Conservation (phyloP, 2,329 filamentous ascomycete genomes). For the Ascochyta koolunga region DNA sequence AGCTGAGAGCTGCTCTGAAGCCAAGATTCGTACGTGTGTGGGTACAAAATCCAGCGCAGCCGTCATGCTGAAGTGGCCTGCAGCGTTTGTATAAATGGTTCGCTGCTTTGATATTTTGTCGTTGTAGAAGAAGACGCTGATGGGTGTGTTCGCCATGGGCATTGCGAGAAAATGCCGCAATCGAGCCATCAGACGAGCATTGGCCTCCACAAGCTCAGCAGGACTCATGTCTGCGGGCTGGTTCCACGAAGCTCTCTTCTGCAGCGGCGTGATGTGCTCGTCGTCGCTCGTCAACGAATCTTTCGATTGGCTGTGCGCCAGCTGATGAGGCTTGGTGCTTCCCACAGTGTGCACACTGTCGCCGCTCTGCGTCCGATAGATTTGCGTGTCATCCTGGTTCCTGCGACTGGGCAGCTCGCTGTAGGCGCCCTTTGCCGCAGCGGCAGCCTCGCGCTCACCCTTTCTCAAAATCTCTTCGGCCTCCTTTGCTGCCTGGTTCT, state of each 20-base stretch:
- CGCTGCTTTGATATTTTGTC: conserved; percentile 79
- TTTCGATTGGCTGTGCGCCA: conserved; percentile 34
- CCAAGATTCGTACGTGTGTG: conserved; percentile 85
- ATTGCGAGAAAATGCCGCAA: conserved; percentile 89
- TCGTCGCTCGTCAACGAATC: conserved; percentile 35
- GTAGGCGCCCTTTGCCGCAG: conserved; percentile 74
- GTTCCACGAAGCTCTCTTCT: conserved; percentile 58
- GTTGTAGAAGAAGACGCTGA: conserved; percentile 97
- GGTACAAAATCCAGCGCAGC: conserved; percentile 88
- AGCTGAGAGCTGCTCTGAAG: conserved; percentile 81
- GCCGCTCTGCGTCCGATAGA: conserved; percentile 47
- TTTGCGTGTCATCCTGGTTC: conserved; percentile 50
- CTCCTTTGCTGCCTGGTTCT: conserved; percentile 74
- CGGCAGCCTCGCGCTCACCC: conserved; percentile 73
- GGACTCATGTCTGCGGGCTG: conserved; percentile 69
- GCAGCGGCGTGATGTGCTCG: conserved; percentile 46
- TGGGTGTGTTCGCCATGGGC: conserved; percentile 74
- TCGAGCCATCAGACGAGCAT: conserved; percentile 85
- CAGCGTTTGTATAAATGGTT: conserved; percentile 83
- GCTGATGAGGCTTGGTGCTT: conserved; percentile 25
- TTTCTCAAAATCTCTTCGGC: conserved; percentile 76
- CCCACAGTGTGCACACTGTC: conserved; percentile 30
- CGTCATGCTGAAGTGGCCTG: conserved; percentile 83
- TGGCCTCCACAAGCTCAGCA: conserved; percentile 78
- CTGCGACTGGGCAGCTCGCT: conserved; percentile 67